Evolutionary conservation across 192 early-diverging fungal genomes (phyloP).

Genomic region (Spizellomyces sp.): DNA sequence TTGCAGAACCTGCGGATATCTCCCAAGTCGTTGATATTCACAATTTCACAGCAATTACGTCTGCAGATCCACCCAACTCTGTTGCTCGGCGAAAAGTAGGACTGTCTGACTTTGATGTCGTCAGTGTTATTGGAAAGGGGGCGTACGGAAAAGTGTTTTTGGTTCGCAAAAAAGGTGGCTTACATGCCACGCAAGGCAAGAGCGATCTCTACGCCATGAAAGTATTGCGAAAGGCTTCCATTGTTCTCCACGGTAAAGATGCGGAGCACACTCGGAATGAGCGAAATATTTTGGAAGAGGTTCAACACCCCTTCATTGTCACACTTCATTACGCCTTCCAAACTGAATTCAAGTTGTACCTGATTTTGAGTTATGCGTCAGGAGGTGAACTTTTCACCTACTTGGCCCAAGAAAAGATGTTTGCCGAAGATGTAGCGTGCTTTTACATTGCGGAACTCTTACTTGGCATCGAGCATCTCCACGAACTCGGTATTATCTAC

Average conservation of each 20-base stretch:
- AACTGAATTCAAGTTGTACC: slow-evolving; percentile 78
- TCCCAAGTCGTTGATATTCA: slow-evolving; percentile 22
- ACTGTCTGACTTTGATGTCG: slow-evolving; percentile 58
- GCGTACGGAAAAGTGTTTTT: slow-evolving; percentile 83
- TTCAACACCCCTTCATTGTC: slow-evolving; percentile 91
- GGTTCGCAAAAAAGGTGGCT: slow-evolving; percentile 64
- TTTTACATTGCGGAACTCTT: slow-evolving; percentile 91
- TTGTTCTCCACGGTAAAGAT: slow-evolving; percentile 78
- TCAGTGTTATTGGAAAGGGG: slow-evolving; percentile 70
- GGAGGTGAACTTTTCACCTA: slow-evolving; percentile 96
- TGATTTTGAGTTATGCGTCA: slow-evolving; percentile 83
- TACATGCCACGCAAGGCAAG: not conserved
- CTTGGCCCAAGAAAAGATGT: slow-evolving; percentile 56
- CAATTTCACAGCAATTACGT: slow-evolving; percentile 6
- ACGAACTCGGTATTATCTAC: slow-evolving; percentile 88
- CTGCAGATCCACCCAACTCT: not conserved
- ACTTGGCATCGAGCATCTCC: slow-evolving; percentile 84
- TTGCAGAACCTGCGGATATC: slow-evolving; percentile 14
- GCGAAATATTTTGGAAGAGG: slow-evolving; percentile 80
- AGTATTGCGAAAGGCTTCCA: slow-evolving; percentile 85
- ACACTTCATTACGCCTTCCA: slow-evolving; percentile 93
- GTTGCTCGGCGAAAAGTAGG: slow-evolving; percentile 17
- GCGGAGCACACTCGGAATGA: slow-evolving; percentile 82
- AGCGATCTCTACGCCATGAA: slow-evolving; percentile 83
- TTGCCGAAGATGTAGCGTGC: slow-evolving; percentile 76